Percentiles rank a stretch among this genome's conserved stretches.
phyloP scores from a whole-genome alignment of 257 asterid species.

The Solanum bukasovii region DNA sequence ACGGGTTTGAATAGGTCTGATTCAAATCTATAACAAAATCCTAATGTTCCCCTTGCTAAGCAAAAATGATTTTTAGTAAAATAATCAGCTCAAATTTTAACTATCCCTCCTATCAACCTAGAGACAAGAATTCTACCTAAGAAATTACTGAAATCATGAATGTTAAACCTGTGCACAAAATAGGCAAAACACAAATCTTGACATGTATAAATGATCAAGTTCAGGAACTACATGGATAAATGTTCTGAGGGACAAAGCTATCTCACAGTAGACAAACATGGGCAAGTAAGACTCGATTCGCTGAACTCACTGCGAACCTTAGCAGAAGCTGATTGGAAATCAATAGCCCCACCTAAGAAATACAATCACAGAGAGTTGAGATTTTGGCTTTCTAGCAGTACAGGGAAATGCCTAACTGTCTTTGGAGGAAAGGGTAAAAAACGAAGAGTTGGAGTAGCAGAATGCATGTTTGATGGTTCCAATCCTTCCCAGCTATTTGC shows the following conservation, averaged over 20 bases:
- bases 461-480: slow-evolving; percentile 43
- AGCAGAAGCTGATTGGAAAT: slow-evolving; percentile 69
- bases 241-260: slow-evolving; percentile 42
- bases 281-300: slow-evolving; percentile 35
- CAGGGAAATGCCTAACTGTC: slow-evolving; percentile 51
- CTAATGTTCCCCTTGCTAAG: background rate
- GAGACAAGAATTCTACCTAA: background rate
- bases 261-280: slow-evolving; percentile 52
- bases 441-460: slow-evolving; percentile 36
- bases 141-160: background rate
- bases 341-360: slow-evolving; percentile 45
- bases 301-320: slow-evolving; percentile 27
- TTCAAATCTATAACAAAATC: too few relatives aligned
- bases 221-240: slow-evolving; percentile 67
- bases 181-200: background rate
- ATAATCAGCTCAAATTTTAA: background rate
- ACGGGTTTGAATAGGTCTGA: too few relatives aligned
- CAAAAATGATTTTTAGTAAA: background rate
- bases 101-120: background rate
- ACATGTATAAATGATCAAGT: slow-evolving; percentile 17
- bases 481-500: slow-evolving; percentile 53
- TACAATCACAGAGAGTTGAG: slow-evolving; percentile 48
- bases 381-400: slow-evolving; percentile 44
- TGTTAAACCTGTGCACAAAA: background rate
- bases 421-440: slow-evolving; percentile 21